These are phyloP conservation scores for Cladorrhinum sp. DNA, from an alignment of 2,329 filamentous ascomycete genomes.

Conservation along the genomic window DNA sequence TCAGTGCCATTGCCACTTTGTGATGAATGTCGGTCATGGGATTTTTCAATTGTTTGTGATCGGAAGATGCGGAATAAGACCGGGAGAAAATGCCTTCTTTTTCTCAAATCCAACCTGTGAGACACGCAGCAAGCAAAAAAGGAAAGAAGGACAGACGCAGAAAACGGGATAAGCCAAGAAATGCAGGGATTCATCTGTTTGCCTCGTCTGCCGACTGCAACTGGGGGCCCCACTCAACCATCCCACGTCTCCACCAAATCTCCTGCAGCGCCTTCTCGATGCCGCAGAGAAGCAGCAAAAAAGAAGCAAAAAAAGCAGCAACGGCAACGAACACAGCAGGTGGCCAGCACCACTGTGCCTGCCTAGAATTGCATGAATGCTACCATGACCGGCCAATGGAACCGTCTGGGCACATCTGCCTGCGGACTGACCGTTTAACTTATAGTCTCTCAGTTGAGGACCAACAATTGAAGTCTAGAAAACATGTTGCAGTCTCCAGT, in stretches of 20 bases:
- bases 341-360: not conserved
- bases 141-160: too few species aligned
- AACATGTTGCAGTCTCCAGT: not conserved
- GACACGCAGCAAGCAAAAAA: not conserved
- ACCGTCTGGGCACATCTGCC: not conserved
- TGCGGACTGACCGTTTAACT: not conserved
- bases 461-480: too few species aligned
- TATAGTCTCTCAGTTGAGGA: too few species aligned
- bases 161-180: not conserved
- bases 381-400: not conserved
- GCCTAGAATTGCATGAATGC: not conserved
- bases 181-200: slow-evolving; percentile 4
- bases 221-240: not conserved
- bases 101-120: not conserved
- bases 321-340: too few species aligned
- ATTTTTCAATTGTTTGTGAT: not conserved
- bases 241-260: slow-evolving; percentile 4
- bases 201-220: slow-evolving; percentile 3
- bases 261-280: slow-evolving; percentile 5
- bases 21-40: not conserved
- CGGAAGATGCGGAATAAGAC: not conserved
- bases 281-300: slow-evolving; percentile 3
- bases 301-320: not conserved
- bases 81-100: not conserved
- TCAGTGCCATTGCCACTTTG: not conserved